Evolutionary conservation across 331 rosid species (phyloP), one percentile per base, ranked within the genome.

Genomic region (Malus hybrid): DNA sequence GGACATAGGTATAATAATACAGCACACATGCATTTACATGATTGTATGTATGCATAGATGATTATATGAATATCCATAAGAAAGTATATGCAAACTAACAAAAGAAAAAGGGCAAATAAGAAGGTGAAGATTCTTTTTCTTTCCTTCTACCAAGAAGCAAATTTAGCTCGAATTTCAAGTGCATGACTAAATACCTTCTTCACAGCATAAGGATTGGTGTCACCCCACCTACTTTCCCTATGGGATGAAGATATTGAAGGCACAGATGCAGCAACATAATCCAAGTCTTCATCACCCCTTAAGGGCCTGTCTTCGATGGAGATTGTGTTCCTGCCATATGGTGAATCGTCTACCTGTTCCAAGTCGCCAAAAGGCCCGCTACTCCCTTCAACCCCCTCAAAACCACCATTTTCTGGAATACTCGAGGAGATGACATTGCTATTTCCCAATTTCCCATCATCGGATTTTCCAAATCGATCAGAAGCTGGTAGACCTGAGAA

Each of bases 281-380:
- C 89, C 7, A 73, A 76, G n/a, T 92, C 97, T 80, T 87, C 93
- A 76, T 88, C 90, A 62, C 83, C 80, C 67, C 71, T 57, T 0
- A 86, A 69, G 4, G 86, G 88, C 67, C 90, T 81, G 46, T 85
- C 87, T 73, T 89, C 87, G 31, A 77, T 74, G 66, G 85, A 77
- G 69, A 77, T 71, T 10, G 57, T 61, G 57, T 84, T 81, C 59
- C 79, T 87, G 46, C 81, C 46, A 70, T 94, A 94, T 2, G 99
- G 99, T 2, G 99, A 94, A 60, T 94, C 99, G 71, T 89, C 97
- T 4, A 77, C 86, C 76, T 82, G 86, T 70, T 88, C 88, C 90
- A 83, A 79, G 75, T 63, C 77, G 28, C 86, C 81, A 73, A 62
- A 75, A 55, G 36, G 34, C 20, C 66, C 36, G 7, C 6, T 18